Evolutionary conservation across 208 protist genomes (phyloP).

Genomic region (Crithidia bombi): DNA sequence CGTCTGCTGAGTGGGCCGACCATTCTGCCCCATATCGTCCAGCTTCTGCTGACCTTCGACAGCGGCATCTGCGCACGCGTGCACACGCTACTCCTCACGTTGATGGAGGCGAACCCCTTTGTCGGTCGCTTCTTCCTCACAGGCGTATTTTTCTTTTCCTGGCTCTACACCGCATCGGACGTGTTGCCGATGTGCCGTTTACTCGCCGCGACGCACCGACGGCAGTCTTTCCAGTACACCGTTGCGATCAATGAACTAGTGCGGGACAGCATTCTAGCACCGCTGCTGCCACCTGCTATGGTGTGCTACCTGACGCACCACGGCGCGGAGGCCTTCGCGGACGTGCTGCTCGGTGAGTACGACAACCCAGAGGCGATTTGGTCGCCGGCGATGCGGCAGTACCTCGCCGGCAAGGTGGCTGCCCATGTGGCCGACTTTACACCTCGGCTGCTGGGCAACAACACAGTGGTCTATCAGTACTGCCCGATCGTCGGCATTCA

Average conservation of each 20-base stretch:
- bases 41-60: conserved; percentile 95
- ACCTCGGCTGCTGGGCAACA: conserved; percentile 91
- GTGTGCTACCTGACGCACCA: conserved; percentile 94
- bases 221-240: conserved; percentile 82
- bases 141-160: conserved; percentile 94
- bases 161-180: conserved; percentile 95
- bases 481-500: conserved; percentile 91
- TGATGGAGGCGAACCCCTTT: conserved; percentile 92
- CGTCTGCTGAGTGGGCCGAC: conserved; percentile 78
- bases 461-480: conserved; percentile 90
- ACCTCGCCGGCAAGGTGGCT: conserved; percentile 91
- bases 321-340: conserved; percentile 90
- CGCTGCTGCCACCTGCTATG: conserved; percentile 93
- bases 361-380: conserved; percentile 96
- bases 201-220: conserved; percentile 79
- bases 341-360: conserved; percentile 93
- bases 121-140: conserved; percentile 90
- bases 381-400: conserved; percentile 91
- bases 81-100: conserved; percentile 74
- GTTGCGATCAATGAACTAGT: conserved; percentile 61
- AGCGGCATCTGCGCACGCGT: conserved; percentile 80
- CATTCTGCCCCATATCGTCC: conserved; percentile 94
- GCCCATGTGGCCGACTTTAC: conserved; percentile 93
- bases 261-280: conserved; percentile 76
- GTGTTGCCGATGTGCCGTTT: conserved; percentile 89